Conservation (phyloP, 441 rosid species). For the Viola pubescens region DNA sequence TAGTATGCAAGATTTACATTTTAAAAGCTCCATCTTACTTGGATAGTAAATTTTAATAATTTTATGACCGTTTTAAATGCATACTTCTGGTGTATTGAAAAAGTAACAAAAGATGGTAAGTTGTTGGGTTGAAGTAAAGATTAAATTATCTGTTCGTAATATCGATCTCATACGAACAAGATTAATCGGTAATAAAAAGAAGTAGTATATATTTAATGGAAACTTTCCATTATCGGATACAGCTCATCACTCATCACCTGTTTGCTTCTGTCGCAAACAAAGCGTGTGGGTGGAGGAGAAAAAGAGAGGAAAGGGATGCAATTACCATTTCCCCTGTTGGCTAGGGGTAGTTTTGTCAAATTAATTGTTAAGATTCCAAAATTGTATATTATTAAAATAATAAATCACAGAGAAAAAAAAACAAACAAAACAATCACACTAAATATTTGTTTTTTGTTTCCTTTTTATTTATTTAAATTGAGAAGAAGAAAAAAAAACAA, state of each 20-base stretch:
- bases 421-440: background rate
- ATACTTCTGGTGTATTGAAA: too few species aligned
- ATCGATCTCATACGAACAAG: too few species aligned
- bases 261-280: slow-evolving; percentile 29
- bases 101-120: too few species aligned
- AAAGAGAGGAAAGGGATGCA: background rate
- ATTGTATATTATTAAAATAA: background rate
- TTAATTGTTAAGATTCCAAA: background rate
- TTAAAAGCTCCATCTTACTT: too few species aligned
- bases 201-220: too few species aligned
- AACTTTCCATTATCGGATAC: slow-evolving; percentile 29
- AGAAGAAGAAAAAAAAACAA: too few species aligned
- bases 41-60: too few species aligned
- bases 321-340: background rate
- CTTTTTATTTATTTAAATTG: background rate
- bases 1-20: too few species aligned
- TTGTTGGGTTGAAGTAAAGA: too few species aligned
- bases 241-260: slow-evolving; percentile 23
- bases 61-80: too few species aligned
- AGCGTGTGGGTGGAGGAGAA: background rate
- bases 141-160: too few species aligned
- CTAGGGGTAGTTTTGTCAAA: background rate
- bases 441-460: background rate
- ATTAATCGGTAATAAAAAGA: too few species aligned
- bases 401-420: background rate